phyloP scores from a whole-genome alignment of 176 grass and related monocot species.

The Juncus effusus region DNA sequence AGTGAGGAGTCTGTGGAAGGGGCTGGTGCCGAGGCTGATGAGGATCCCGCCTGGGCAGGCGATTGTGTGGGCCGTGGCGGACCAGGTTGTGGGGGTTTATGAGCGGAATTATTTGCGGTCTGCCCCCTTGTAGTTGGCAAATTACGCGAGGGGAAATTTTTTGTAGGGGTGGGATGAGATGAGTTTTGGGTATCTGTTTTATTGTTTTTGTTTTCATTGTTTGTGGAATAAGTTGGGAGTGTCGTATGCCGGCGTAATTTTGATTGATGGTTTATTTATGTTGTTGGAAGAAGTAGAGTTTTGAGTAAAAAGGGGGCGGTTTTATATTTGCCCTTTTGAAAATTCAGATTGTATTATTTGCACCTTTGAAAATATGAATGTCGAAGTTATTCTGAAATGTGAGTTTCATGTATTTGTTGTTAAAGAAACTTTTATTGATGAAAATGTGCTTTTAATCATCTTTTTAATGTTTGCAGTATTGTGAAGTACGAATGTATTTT shows the following conservation, averaged over 20 bases:
- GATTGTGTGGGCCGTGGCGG: constrained; percentile 93
- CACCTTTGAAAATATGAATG: no score
- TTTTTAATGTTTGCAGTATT: no score
- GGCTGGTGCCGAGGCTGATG: constrained; percentile 93
- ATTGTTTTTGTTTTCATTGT: no score
- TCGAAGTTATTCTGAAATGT: no score
- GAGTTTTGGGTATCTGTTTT: constrained; percentile 8
- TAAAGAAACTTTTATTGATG: no score
- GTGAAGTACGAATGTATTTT: no score
- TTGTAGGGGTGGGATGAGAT: neutral
- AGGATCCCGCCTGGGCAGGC: constrained; percentile 99
- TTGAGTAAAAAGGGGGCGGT: no score
- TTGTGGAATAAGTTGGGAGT: constrained; percentile 11
- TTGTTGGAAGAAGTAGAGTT: no score
- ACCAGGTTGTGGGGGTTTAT: constrained; percentile 92
- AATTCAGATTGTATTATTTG: no score
- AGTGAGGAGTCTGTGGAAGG: constrained; percentile 71
- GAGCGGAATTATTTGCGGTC: constrained; percentile 51
- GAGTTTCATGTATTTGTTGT: no score
- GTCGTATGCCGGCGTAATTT: constrained; percentile 28
- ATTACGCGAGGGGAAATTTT: constrained; percentile 16
- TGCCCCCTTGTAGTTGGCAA: constrained; percentile 36
- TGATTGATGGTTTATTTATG: constrained; percentile 17
- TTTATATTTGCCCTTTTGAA: no score
- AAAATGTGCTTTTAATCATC: no score